These are phyloP conservation scores for Nemania sp. DNA, from an alignment of 2,329 filamentous ascomycete species.

Conservation along the genomic window DNA sequence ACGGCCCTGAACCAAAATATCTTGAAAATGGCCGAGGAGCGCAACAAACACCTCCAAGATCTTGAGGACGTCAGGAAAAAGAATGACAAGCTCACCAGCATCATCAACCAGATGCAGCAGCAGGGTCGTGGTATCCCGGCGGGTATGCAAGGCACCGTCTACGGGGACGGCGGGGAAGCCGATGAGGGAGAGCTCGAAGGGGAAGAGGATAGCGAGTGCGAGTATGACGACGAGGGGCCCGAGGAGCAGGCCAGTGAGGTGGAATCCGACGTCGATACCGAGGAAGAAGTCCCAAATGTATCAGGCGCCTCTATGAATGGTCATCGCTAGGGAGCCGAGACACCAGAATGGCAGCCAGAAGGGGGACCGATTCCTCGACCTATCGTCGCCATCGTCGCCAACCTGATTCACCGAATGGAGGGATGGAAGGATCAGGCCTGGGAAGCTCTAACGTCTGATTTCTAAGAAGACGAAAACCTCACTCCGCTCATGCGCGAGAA, in stretches of 20 bases:
- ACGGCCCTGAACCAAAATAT: constrained; percentile 94
- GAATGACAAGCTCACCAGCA: constrained; percentile 88
- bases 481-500: not conserved
- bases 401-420: constrained; percentile 15
- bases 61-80: constrained; percentile 81
- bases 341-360: constrained; percentile 26
- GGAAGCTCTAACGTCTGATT: constrained; percentile 10
- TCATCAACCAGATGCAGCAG: constrained; percentile 95
- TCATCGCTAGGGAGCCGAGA: constrained; percentile 38
- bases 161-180: constrained; percentile 66
- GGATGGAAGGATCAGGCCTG: constrained; percentile 10
- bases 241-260: constrained; percentile 48
- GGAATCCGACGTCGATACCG: constrained; percentile 55
- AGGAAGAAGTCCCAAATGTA: constrained; percentile 50
- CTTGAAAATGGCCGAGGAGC: constrained; percentile 94
- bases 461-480: constrained; percentile 11
- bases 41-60: constrained; percentile 74
- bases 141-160: constrained; percentile 64
- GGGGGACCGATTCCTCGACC: constrained; percentile 11
- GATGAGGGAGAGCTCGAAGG: constrained; percentile 68
- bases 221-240: constrained; percentile 61
- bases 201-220: constrained; percentile 64
- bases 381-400: not conserved
- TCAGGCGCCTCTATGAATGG: constrained; percentile 39
- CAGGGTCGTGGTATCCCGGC: constrained; percentile 80